Percentiles rank a stretch among this genome's conserved stretches.
Conservation (phyloP, 371 early-diverging fungal genomes). For the Umbelopsis sp. region DNA sequence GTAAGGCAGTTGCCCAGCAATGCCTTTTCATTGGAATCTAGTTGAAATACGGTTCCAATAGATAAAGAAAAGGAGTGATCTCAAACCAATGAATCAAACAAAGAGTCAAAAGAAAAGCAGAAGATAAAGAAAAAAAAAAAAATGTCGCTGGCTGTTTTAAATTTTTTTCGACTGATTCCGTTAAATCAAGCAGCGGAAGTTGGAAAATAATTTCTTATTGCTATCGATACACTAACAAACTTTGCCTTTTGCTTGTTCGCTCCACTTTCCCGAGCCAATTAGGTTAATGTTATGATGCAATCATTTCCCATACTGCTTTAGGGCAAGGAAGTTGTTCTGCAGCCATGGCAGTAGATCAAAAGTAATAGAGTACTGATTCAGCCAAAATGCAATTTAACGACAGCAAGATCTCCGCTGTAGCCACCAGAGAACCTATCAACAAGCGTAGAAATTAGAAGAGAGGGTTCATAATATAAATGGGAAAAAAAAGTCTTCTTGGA, state of each 20-base stretch:
- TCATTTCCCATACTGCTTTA: neutral
- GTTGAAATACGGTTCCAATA: neutral
- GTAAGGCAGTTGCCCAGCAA: constrained; percentile 10
- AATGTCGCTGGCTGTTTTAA: neutral
- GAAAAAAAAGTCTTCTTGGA: too few species aligned
- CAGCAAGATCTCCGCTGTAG: neutral
- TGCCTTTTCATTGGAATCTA: constrained; percentile 7
- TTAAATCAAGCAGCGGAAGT: neutral
- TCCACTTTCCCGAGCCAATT: neutral
- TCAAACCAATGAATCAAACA: neutral
- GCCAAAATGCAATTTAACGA: neutral
- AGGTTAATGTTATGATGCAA: neutral
- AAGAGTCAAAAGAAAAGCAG: neutral
- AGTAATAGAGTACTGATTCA: too few species aligned
- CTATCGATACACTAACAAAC: neutral
- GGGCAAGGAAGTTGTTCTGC: too few species aligned
- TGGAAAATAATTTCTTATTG: neutral
- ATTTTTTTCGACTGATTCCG: neutral
- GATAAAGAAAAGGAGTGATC: neutral
- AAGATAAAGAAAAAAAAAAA: neutral
- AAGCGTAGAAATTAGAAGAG: neutral
- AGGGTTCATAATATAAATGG: too few species aligned
- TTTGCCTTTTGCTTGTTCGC: neutral
- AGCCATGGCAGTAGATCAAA: too few species aligned
- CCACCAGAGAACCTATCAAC: neutral